Base-by-base conservation (phyloP, 345 rosid species). In the Triadica sebifera region DNA sequence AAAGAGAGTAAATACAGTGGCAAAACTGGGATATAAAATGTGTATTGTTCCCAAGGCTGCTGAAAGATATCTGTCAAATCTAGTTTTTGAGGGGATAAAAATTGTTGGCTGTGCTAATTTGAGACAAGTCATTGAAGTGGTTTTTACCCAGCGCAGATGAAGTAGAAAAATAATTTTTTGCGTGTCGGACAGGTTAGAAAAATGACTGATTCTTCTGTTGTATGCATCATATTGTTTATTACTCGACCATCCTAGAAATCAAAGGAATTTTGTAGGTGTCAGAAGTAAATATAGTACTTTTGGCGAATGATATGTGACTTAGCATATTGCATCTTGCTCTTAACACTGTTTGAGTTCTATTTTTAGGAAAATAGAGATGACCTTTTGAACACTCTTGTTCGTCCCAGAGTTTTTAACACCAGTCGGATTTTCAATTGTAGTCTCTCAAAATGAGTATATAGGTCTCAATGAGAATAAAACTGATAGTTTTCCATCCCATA, bases 1-100 rank as follows among this genome's bases (percentile, higher is more conserved):
- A 76, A 87, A 92, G 77, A 87, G 98, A 78, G 86, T 89, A 8
- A 71, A 79, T 67, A 92, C 95, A 0, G 81, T 89, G 22, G 96
- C 93, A 49, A 86, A 90, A 82, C 85, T 94, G 39, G 97, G 98
- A 22, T 94, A 90, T 62, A 83, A 78, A 65, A 86, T 78, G 82
- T 92, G 98, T 56, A 79, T 94, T 19, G 89, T 94, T 59, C 97
- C 98, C 2, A 77, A 81, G 75, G 82, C 93, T 20, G 87, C 85
- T 38, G 88, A 77, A 81, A 86, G 81, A 65, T 80, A 81, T 55
- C 75, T 90, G 2, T 78, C 79, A 57, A 67, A 76, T 67, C 57
- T 81, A 13, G 81, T 72, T 78, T 74, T 79, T 10, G 79, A 85
- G 37, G 83, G 77, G 51, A 77, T 86, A 81, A 69, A 81, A 80